Percentiles rank a stretch among this genome's conserved stretches.
Evolutionary conservation across 2,329 filamentous ascomycete species (phyloP).

Genomic region (Fusarium sp.): DNA sequence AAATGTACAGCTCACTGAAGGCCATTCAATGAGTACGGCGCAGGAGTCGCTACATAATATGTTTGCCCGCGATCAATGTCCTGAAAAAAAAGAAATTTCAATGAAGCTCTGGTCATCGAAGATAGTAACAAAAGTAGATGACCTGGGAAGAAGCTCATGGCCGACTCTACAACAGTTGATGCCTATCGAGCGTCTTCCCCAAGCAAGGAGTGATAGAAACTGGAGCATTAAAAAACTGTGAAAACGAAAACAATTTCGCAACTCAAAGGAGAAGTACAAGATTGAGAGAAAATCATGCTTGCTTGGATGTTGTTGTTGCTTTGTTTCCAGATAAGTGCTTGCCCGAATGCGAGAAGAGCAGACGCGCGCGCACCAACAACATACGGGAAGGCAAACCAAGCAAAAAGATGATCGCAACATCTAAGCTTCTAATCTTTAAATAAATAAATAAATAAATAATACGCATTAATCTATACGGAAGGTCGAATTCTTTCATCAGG

Average conservation of each 20-base stretch:
- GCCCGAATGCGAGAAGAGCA: background rate
- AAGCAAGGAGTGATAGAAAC: background rate
- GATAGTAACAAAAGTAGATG: background rate
- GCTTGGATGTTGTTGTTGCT: background rate
- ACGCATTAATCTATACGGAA: rapidly evolving
- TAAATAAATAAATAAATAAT: background rate
- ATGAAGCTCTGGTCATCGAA: rapidly evolving
- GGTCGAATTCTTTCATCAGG: background rate
- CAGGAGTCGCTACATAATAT: background rate
- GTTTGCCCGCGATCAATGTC: background rate
- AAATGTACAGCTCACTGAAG: background rate
- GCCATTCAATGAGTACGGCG: background rate
- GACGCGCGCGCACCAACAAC: background rate
- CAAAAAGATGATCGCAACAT: background rate
- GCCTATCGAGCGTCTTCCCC: background rate
- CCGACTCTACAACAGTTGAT: background rate
- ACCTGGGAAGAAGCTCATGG: background rate
- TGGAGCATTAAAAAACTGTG: background rate
- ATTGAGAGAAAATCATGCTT: background rate
- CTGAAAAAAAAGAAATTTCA: background rate
- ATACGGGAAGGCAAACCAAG: background rate
- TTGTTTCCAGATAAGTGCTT: background rate
- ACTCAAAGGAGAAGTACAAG: background rate
- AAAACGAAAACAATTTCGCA: background rate
- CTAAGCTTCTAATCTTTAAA: background rate